phyloP scores from a whole-genome alignment of 345 rosid genomes.

The Boechera divaricarpa region DNA sequence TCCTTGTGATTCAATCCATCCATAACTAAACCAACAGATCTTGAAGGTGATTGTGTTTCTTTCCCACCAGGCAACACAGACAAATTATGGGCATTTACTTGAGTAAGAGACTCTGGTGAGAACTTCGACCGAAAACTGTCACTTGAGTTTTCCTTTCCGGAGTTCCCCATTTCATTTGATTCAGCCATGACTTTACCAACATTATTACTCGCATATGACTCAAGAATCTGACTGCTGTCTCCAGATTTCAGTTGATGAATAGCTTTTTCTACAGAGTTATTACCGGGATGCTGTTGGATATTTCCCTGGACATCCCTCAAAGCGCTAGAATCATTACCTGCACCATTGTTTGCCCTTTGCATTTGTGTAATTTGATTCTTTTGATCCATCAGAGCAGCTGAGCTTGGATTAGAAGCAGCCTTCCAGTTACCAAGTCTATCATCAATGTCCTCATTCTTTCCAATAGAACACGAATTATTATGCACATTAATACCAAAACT shows the following conservation, averaged over 20 bases:
- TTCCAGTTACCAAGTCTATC: constrained; percentile 51
- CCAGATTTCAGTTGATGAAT: constrained; percentile 48
- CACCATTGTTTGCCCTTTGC: constrained; percentile 49
- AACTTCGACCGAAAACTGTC: constrained; percentile 20
- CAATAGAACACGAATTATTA: constrained; percentile 47
- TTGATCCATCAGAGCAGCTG: constrained; percentile 40
- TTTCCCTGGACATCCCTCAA: constrained; percentile 46
- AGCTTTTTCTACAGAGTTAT: constrained; percentile 56
- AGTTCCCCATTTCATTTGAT: constrained; percentile 48
- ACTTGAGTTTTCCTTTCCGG: constrained; percentile 18
- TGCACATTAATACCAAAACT: constrained; percentile 49
- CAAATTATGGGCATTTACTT: constrained; percentile 53
- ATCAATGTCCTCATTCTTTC: constrained; percentile 48
- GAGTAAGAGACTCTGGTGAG: background rate
- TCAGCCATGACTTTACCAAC: constrained; percentile 30
- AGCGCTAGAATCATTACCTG: constrained; percentile 43
- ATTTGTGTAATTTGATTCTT: constrained; percentile 44
- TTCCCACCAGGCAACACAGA: constrained; percentile 50
- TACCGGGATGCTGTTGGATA: constrained; percentile 47
- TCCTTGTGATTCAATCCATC: constrained; percentile 45
- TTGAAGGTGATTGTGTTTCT: constrained; percentile 49
- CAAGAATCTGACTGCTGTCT: constrained; percentile 52
- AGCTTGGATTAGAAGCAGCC: constrained; percentile 50
- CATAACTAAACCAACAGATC: constrained; percentile 47
- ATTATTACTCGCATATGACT: constrained; percentile 55